phyloP scores from a whole-genome alignment of 2,329 filamentous ascomycete species.

The Diplodia scrobiculata region DNA sequence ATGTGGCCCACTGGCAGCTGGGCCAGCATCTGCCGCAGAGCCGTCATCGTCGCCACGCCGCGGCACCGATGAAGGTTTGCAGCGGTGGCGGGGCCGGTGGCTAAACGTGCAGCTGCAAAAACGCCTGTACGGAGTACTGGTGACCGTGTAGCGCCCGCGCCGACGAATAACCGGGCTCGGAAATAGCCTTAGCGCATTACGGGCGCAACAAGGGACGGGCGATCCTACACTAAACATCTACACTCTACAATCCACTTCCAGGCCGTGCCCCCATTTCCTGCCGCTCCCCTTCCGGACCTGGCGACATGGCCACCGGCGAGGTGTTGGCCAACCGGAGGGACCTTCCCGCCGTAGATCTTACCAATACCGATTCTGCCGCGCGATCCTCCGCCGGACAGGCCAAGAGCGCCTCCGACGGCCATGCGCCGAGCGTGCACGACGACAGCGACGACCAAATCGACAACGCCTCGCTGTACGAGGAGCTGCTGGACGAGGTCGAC shows the following conservation, averaged over 20 bases:
- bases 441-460: slow-evolving; percentile 39
- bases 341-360: slow-evolving; percentile 25
- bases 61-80: neutral
- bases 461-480: slow-evolving; percentile 36
- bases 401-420: slow-evolving; percentile 21
- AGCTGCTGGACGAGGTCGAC: slow-evolving; percentile 32
- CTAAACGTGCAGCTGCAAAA: neutral
- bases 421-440: slow-evolving; percentile 30
- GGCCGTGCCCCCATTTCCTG: slow-evolving; percentile 2
- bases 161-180: slow-evolving; percentile 8
- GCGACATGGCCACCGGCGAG: slow-evolving; percentile 28
- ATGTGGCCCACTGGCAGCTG: neutral
- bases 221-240: slow-evolving; percentile 24
- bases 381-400: slow-evolving; percentile 23
- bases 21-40: neutral
- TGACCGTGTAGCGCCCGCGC: neutral
- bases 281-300: slow-evolving; percentile 8
- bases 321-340: slow-evolving; percentile 25
- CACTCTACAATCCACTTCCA: slow-evolving; percentile 19
- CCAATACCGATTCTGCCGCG: slow-evolving; percentile 19
- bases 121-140: neutral
- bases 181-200: slow-evolving; percentile 21
- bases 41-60: slow-evolving; percentile 15
- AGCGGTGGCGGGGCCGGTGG: neutral
- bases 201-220: slow-evolving; percentile 14